phyloP scores from a whole-genome alignment of 2,329 filamentous ascomycete genomes.

The Aspergillus udagawae region DNA sequence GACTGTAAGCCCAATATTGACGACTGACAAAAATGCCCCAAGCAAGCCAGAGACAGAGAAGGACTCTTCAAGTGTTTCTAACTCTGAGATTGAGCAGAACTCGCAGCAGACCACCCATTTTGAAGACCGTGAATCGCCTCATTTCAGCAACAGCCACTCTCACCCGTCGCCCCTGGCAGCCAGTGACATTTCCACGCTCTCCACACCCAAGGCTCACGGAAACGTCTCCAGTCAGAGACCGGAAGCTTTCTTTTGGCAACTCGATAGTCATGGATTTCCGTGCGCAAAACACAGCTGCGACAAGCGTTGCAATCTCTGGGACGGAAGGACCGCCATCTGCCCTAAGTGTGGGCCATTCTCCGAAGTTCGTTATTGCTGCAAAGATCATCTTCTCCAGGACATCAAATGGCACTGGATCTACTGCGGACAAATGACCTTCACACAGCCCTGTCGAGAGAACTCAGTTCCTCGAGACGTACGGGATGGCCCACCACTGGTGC shows the following conservation, averaged over 20 bases:
- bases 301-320: conserved; percentile 28
- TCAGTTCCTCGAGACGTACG: conserved; percentile 19
- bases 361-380: conserved; percentile 36
- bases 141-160: conserved; percentile 1
- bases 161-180: conserved; percentile 1
- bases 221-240: conserved; percentile 10
- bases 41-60: neutral
- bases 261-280: conserved; percentile 50
- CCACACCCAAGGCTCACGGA: conserved; percentile 14
- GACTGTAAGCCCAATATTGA: conserved; percentile 8
- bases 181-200: neutral
- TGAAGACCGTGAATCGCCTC: neutral
- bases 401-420: conserved; percentile 32
- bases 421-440: conserved; percentile 22
- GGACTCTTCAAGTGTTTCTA: neutral
- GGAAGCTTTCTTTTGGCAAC: conserved; percentile 32
- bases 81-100: neutral
- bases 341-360: conserved; percentile 39
- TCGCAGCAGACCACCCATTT: neutral
- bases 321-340: conserved; percentile 33
- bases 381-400: conserved; percentile 33
- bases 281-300: conserved; percentile 26
- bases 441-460: conserved; percentile 13
- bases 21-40: neutral
- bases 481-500: conserved; percentile 23